These are phyloP conservation scores for Shiraia sp. DNA, from an alignment of 2,329 filamentous ascomycete species.

Conservation along the genomic window DNA sequence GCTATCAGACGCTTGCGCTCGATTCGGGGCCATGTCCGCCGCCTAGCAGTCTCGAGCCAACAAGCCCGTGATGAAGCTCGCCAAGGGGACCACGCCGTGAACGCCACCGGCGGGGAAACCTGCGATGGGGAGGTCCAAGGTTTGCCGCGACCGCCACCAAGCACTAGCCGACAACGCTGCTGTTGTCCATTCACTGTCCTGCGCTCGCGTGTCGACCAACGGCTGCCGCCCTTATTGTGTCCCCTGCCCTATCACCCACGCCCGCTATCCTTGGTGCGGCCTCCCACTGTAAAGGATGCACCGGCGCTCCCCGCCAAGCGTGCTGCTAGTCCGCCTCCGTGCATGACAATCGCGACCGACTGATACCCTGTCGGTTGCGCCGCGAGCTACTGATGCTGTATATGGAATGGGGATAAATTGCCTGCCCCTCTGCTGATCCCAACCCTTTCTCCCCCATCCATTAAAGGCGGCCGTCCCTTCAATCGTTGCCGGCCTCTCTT, in stretches of 20 bases:
- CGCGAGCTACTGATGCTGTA: slow-evolving; percentile 16
- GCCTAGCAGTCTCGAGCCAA: slow-evolving; percentile 12
- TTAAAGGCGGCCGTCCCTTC: slow-evolving; percentile 29
- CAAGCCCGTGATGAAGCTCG: slow-evolving; percentile 36
- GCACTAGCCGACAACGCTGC: slow-evolving; percentile 12
- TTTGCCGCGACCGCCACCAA: slow-evolving; percentile 18
- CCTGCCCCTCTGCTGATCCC: slow-evolving; percentile 30
- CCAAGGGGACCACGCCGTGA: slow-evolving; percentile 54
- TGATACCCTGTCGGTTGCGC: slow-evolving; percentile 29
- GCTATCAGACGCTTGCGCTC: slow-evolving; percentile 8
- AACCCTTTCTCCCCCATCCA: slow-evolving; percentile 4
- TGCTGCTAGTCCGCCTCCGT: slow-evolving; percentile 16
- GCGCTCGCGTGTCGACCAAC: slow-evolving; percentile 13
- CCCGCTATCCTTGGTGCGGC: slow-evolving; percentile 6
- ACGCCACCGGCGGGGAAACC: slow-evolving; percentile 61
- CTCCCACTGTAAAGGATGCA: slow-evolving; percentile 15
- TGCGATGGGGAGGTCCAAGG: slow-evolving; percentile 26
- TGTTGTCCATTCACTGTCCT: slow-evolving; percentile 6
- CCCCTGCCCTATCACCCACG: slow-evolving; percentile 20
- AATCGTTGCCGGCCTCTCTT: slow-evolving; percentile 7
- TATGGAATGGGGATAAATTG: slow-evolving; percentile 25
- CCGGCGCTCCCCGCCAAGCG: slow-evolving; percentile 21
- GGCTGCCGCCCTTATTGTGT: not conserved
- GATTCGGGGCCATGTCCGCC: slow-evolving; percentile 21
- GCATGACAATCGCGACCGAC: slow-evolving; percentile 12